A percentile compares a stretch with the other conserved stretches of the same genome.
These are phyloP conservation scores for Podospora tetraspora DNA, from an alignment of 495 filamentous ascomycete genomes.

Conservation along the genomic window DNA sequence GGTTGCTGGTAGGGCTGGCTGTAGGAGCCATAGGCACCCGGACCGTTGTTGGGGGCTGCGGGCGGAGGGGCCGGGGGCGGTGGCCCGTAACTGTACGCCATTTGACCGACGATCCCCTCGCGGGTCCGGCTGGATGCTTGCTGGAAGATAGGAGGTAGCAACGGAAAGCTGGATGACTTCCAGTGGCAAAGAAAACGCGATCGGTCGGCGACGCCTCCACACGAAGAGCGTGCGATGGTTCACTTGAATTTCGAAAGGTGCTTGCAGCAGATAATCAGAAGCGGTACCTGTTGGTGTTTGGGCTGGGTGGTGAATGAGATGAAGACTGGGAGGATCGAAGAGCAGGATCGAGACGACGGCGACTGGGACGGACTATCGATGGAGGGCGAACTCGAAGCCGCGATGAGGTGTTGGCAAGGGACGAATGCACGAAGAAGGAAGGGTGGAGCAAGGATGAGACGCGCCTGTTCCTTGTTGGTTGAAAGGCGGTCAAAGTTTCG, in stretches of 20 bases:
- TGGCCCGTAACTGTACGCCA: slow-evolving; percentile 51
- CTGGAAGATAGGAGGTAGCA: neutral
- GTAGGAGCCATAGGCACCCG: slow-evolving; percentile 32
- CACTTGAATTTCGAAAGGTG: slow-evolving; percentile 9
- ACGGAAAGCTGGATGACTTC: slow-evolving; percentile 4
- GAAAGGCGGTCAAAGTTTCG: neutral
- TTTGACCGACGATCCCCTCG: slow-evolving; percentile 2
- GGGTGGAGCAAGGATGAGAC: neutral
- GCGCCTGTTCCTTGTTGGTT: neutral
- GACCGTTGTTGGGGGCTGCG: slow-evolving; percentile 28
- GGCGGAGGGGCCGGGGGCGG: slow-evolving; percentile 50
- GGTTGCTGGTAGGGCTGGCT: slow-evolving; percentile 32
- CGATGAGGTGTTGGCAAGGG: neutral
- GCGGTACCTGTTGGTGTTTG: neutral
- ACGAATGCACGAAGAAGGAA: neutral
- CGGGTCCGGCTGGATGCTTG: neutral
- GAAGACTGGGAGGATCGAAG: neutral
- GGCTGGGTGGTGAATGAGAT: neutral
- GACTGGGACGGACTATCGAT: neutral
- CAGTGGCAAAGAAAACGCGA: slow-evolving; percentile 4
- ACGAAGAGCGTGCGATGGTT: neutral
- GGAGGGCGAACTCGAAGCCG: neutral
- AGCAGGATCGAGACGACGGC: neutral
- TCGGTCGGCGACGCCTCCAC: neutral
- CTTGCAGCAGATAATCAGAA: slow-evolving; percentile 1